Percentiles rank a stretch among this genome's conserved stretches.
These are phyloP conservation scores for Crithidia fasciculata DNA, from an alignment of 208 protist species.

Conservation along the genomic window DNA sequence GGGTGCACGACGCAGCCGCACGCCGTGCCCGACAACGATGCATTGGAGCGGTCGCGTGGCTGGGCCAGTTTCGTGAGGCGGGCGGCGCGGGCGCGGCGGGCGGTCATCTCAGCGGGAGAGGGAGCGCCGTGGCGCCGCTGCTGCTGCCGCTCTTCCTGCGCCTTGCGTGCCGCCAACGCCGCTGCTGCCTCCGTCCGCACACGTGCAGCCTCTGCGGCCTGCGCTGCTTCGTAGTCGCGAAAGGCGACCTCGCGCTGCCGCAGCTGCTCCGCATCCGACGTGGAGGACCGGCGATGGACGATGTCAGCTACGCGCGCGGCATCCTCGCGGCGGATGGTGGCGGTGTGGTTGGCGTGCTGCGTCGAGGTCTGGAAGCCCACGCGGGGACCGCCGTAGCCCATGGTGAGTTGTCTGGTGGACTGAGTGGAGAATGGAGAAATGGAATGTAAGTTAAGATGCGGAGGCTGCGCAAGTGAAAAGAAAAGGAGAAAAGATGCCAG, in stretches of 20 bases:
- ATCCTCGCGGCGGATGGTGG: slow-evolving; percentile 68
- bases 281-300: slow-evolving; percentile 23
- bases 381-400: slow-evolving; percentile 64
- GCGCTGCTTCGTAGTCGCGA: slow-evolving; percentile 29
- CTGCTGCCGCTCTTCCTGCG: slow-evolving; percentile 34
- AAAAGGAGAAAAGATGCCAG: too few species aligned
- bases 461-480: too few species aligned
- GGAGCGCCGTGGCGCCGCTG: slow-evolving; percentile 6
- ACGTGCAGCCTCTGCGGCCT: slow-evolving; percentile 29
- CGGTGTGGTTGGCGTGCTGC: slow-evolving; percentile 65
- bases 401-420: slow-evolving; percentile 5
- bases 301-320: slow-evolving; percentile 60
- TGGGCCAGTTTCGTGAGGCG: slow-evolving; percentile 55
- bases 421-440: too few species aligned
- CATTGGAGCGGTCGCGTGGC: slow-evolving; percentile 39
- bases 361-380: slow-evolving; percentile 71
- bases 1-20: slow-evolving; percentile 58
- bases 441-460: too few species aligned
- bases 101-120: slow-evolving; percentile 21
- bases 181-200: slow-evolving; percentile 24
- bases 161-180: slow-evolving; percentile 28
- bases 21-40: slow-evolving; percentile 34
- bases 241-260: slow-evolving; percentile 38
- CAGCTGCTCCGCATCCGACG: slow-evolving; percentile 30
- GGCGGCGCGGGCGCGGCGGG: slow-evolving; percentile 22